phyloP scores from a whole-genome alignment of 73 alveolate species.

The Halteria grandinella region DNA sequence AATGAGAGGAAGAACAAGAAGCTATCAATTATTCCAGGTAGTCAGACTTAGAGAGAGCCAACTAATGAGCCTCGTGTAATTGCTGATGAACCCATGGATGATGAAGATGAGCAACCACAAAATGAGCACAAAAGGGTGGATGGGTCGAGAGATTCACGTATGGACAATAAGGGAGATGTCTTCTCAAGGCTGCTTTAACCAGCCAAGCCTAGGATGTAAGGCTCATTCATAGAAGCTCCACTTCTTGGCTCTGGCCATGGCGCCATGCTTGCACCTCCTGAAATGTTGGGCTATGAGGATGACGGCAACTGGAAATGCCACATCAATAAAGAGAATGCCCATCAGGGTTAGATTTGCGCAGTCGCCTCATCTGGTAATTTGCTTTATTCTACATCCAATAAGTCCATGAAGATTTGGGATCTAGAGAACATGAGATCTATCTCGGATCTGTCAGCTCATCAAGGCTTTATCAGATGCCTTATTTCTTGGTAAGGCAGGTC shows the following conservation, averaged over 20 bases:
- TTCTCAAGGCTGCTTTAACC: too few species aligned
- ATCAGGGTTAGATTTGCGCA: slow-evolving; percentile 65
- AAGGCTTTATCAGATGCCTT: slow-evolving; percentile 58
- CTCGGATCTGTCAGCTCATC: slow-evolving; percentile 63
- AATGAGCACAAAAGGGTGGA: background rate
- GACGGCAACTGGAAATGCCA: slow-evolving; percentile 63
- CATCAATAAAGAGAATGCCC: slow-evolving; percentile 63
- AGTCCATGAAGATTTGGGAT: slow-evolving; percentile 75
- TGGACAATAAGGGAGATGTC: too few species aligned
- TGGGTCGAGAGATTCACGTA: too few species aligned
- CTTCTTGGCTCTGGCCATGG: too few species aligned
- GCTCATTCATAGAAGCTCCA: too few species aligned
- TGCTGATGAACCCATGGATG: slow-evolving; percentile 54
- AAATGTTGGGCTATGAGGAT: slow-evolving; percentile 21
- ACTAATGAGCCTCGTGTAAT: slow-evolving; percentile 27
- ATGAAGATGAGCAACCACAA: slow-evolving; percentile 10
- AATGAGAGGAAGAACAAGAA: slow-evolving; percentile 52
- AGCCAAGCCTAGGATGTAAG: too few species aligned
- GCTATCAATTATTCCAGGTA: slow-evolving; percentile 4
- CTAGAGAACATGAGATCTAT: slow-evolving; percentile 68
- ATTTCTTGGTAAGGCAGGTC: slow-evolving; percentile 63
- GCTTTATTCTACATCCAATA: slow-evolving; percentile 66
- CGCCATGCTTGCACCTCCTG: too few species aligned
- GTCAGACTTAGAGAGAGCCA: background rate
- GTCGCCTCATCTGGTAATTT: slow-evolving; percentile 67